Evolutionary conservation across 495 filamentous ascomycete genomes (phyloP).

Genomic region (Aspergillus diversus): DNA sequence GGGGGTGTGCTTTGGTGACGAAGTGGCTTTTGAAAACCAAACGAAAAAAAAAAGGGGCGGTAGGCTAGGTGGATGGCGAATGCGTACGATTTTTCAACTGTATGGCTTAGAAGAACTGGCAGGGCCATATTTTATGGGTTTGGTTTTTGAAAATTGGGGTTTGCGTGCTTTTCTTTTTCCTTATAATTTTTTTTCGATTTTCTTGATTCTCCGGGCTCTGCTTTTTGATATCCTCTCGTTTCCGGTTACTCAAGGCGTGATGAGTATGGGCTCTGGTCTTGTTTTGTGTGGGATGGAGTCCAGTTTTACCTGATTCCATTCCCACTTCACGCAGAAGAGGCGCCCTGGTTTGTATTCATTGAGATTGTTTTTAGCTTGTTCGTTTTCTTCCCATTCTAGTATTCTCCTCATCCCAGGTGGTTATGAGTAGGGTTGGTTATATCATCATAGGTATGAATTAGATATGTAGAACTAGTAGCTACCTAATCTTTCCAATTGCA

Average conservation of each 20-base stretch:
- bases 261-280: slow-evolving; percentile 16
- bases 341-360: neutral
- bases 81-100: neutral
- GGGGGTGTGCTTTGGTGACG: neutral
- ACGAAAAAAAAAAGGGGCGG: neutral
- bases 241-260: slow-evolving; percentile 21
- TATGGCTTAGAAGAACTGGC: slow-evolving; percentile 5
- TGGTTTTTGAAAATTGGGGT: no score
- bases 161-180: neutral
- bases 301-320: neutral
- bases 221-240: slow-evolving; percentile 34
- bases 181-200: neutral
- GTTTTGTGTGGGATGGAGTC: slow-evolving; percentile 6
- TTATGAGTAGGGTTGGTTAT: no score
- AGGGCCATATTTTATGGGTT: neutral
- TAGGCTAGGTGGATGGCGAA: no score
- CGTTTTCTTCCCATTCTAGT: neutral
- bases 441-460: no score
- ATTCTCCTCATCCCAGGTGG: neutral
- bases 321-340: neutral
- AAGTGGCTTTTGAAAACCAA: neutral
- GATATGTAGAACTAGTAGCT: no score
- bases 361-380: neutral
- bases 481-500: no score
- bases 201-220: neutral